Evolutionary conservation across 1,284 basidiomycete species (phyloP), one percentile per base, ranked within the genome.

Genomic region (Boletus mariae): DNA sequence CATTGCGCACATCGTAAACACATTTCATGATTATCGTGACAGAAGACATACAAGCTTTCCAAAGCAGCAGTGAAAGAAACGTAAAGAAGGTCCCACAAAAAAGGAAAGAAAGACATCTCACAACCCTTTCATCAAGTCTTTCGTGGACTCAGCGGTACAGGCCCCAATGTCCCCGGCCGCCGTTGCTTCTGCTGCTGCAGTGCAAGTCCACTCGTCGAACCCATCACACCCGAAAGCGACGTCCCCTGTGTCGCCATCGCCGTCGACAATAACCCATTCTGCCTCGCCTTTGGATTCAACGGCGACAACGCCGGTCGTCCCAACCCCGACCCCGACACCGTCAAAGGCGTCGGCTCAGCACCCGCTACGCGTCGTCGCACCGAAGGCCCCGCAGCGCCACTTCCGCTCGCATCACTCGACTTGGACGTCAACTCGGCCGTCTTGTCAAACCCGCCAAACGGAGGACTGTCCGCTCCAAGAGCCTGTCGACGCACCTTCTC

Each of bases 401-500:
- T 57, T 13, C 8, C 29, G 15, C n/a, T 35, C 4, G 7, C 26
- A 8, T 44, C 42, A 6, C 28, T 13, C 15, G 49, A 28, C 47
- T 59, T 70, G 51, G 50, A 59, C 50, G 53, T 66, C 54, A 49
- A 46, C 23, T 64, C 61, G 4, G 32, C 4, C 4, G 52, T 17
- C 49, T 62, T 56, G 57, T 67, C 53, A 56, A 55, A 66, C 25
- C 55, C 64, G 1, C 53, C 26, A 56, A 63, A 63, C 1, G 63
- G 46, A 2, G 57, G 34, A 0, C 20, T 49, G 12, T 69, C 68
- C 8, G 54, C 69, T 26, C 84, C 85, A 17, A 84, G 69, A 0
- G 83, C 82, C 59, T 80, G 83, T 46, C 92, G 77, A 17, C 92
- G 80, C 1, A 91, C 82, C 64, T 93, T 94, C 72, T 96, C 93